These are phyloP conservation scores for Inga leiocalycina DNA, from an alignment of 306 rosid genomes.

Conservation along the genomic window DNA sequence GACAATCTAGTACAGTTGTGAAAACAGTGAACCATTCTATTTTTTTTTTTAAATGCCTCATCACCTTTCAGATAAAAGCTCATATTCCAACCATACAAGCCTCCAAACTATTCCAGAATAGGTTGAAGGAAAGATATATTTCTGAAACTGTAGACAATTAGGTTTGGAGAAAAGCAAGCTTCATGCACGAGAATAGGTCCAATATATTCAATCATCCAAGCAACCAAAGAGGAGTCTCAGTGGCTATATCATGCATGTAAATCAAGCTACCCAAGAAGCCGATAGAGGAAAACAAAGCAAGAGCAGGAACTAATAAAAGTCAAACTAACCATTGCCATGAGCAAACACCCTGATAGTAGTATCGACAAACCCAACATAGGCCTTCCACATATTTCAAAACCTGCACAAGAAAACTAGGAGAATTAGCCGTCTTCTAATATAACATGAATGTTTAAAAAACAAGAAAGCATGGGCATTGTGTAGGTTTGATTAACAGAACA, in stretches of 20 bases:
- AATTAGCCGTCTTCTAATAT: conserved; percentile 28
- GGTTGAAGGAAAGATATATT: neutral
- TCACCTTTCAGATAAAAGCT: conserved; percentile 26
- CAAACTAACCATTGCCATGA: conserved; percentile 90
- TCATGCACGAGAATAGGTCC: conserved; percentile 18
- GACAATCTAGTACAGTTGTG: conserved; percentile 5
- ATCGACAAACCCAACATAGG: conserved; percentile 96
- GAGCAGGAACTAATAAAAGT: conserved; percentile 23
- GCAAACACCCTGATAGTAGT: conserved; percentile 96
- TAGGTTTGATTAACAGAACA: conserved; percentile 21
- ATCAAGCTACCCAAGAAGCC: conserved; percentile 9
- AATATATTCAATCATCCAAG: conserved; percentile 9
- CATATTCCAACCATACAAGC: conserved; percentile 16
- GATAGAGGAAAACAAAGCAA: conserved; percentile 3
- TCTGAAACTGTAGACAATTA: neutral
- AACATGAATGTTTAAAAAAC: conserved; percentile 16
- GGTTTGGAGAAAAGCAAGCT: conserved; percentile 4
- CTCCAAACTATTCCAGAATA: neutral
- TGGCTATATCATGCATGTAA: conserved; percentile 28
- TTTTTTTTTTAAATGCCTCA: neutral
- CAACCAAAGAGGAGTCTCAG: conserved; percentile 5
- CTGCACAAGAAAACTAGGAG: conserved; percentile 49
- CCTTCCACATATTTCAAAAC: conserved; percentile 93
- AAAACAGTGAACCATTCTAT: neutral
- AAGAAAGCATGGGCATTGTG: neutral